Conservation (phyloP, 148 eudicot genomes). For the Vaccinium darrowii region DNA sequence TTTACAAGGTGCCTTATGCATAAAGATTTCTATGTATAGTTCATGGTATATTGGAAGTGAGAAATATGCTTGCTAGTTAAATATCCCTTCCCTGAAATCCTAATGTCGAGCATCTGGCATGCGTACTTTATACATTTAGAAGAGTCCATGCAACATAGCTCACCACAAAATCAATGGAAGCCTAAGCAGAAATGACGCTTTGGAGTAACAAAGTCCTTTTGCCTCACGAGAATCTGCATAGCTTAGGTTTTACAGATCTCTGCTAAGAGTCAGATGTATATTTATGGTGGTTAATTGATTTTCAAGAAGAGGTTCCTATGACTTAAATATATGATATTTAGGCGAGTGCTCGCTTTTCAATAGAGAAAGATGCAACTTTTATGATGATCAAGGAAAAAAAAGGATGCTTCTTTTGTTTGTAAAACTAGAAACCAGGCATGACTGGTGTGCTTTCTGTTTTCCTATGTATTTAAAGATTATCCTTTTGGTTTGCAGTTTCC, state of each 20-base stretch:
- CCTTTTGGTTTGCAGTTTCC: background rate
- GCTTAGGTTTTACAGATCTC: background rate
- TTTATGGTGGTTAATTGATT: background rate
- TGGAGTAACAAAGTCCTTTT: background rate
- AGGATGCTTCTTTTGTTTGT: too few species aligned
- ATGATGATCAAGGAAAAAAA: too few species aligned
- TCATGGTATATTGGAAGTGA: background rate
- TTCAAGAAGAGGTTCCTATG: background rate
- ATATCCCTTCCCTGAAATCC: background rate
- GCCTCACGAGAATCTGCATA: background rate
- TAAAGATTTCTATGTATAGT: background rate
- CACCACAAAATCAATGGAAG: background rate
- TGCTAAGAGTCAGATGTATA: background rate
- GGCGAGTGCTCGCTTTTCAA: background rate
- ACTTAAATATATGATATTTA: background rate
- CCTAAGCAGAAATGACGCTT: background rate
- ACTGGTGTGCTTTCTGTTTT: background rate
- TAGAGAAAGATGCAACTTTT: background rate
- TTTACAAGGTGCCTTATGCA: background rate
- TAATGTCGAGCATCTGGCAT: background rate
- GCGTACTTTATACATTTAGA: background rate
- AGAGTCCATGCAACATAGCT: background rate
- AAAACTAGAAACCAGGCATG: too few species aligned
- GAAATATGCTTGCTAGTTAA: background rate
- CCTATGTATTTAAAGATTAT: background rate